phyloP scores from a whole-genome alignment of 352 stramenopile species.

The Phytophthora uliginosa region DNA sequence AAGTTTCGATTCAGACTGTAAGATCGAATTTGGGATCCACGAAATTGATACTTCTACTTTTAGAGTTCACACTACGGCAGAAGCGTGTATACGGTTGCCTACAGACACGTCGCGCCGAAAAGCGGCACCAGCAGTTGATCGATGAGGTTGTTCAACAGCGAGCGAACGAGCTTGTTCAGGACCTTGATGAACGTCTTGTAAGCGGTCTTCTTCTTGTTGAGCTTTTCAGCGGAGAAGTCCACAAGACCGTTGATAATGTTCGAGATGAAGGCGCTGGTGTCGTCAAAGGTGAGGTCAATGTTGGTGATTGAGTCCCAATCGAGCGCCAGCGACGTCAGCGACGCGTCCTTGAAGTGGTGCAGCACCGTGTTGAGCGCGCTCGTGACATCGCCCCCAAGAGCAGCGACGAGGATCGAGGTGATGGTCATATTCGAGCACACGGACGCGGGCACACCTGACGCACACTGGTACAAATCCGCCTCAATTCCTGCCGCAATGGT shows the following conservation, averaged over 20 bases:
- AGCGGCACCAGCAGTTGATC: constrained; percentile 42
- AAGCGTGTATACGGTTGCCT: background rate
- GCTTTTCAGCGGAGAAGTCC: constrained; percentile 51
- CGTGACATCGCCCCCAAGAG: constrained; percentile 44
- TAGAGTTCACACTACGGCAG: background rate
- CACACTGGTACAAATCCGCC: constrained; percentile 50
- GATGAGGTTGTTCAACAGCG: constrained; percentile 64
- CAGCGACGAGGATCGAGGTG: constrained; percentile 50
- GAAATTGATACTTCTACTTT: background rate
- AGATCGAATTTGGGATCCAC: background rate
- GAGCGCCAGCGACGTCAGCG: constrained; percentile 42
- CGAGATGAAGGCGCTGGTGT: constrained; percentile 49
- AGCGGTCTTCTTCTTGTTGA: constrained; percentile 73
- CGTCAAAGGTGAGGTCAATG: constrained; percentile 58
- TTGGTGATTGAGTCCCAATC: constrained; percentile 59
- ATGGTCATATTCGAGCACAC: constrained; percentile 61
- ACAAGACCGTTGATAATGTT: constrained; percentile 63
- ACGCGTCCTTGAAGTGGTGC: constrained; percentile 42
- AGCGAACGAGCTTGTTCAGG: constrained; percentile 51
- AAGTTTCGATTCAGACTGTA: background rate
- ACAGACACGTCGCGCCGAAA: constrained; percentile 60
- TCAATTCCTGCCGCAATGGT: constrained; percentile 34
- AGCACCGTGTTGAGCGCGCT: constrained; percentile 45
- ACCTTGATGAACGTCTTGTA: constrained; percentile 63
- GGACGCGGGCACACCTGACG: constrained; percentile 27